These are phyloP conservation scores for Phytophthora sojae DNA, from an alignment of 352 stramenopile species.

Conservation along the genomic window DNA sequence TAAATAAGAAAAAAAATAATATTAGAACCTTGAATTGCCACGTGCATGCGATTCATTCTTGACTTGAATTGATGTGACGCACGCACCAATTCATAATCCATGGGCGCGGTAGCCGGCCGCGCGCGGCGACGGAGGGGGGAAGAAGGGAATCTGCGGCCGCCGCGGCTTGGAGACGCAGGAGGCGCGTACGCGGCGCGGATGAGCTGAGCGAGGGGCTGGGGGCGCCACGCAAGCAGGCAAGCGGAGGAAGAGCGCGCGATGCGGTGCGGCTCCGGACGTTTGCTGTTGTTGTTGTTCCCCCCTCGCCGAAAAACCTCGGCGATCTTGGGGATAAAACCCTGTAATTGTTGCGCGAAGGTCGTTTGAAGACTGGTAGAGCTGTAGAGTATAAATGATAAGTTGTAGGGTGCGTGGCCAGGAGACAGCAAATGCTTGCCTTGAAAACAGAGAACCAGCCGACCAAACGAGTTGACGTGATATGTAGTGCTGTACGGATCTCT, in stretches of 20 bases:
- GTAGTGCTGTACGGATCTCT: no score
- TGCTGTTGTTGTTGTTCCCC: conserved; percentile 31
- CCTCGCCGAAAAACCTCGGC: conserved; percentile 19
- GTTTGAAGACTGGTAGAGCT: neutral
- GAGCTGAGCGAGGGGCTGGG: neutral
- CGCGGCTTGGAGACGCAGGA: neutral
- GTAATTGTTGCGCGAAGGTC: neutral
- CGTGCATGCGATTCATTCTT: conserved; percentile 2
- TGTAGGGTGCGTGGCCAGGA: neutral
- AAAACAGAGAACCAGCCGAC: neutral
- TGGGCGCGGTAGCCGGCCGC: conserved; percentile 8
- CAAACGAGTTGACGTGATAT: no score
- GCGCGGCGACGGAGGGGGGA: neutral
- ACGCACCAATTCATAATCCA: conserved; percentile 64
- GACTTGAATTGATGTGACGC: conserved; percentile 7
- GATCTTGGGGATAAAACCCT: neutral
- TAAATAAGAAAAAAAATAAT: conserved; percentile 11
- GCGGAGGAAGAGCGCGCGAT: neutral
- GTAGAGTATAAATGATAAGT: neutral
- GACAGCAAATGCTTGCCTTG: neutral
- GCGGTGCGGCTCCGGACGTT: neutral
- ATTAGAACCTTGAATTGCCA: conserved; percentile 35
- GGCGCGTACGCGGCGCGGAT: neutral
- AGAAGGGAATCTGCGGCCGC: no score
- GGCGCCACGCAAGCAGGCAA: neutral